phyloP scores from a whole-genome alignment of 148 eudicot species.

The Vaccinium myrtillus region DNA sequence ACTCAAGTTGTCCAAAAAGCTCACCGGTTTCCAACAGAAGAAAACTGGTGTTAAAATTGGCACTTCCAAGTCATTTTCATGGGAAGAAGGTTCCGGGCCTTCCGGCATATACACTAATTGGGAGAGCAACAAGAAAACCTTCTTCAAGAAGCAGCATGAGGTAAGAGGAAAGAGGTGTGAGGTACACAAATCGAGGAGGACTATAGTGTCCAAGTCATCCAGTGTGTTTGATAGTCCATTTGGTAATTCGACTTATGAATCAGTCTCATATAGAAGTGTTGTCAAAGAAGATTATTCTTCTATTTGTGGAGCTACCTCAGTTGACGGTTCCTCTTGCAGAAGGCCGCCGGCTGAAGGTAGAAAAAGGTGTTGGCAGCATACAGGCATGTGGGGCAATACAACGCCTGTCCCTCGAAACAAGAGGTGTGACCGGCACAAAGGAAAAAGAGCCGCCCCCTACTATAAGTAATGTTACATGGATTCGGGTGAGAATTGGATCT shows the following conservation, averaged over 20 bases:
- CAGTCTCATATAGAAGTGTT: neutral
- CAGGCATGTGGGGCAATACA: neutral
- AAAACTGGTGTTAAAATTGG: conserved; percentile 46
- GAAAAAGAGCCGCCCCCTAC: conserved; percentile 23
- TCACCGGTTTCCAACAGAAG: conserved; percentile 37
- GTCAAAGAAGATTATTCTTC: conserved; percentile 4
- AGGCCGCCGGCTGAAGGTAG: conserved; percentile 7
- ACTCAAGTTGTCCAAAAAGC: conserved; percentile 39
- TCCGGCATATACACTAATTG: no score
- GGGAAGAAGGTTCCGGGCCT: no score
- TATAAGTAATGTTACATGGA: neutral
- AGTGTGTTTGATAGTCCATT: neutral
- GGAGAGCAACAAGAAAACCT: conserved; percentile 31
- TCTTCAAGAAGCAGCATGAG: conserved; percentile 23
- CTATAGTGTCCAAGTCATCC: neutral
- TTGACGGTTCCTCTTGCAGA: conserved; percentile 19
- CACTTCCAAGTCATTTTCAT: conserved; percentile 30
- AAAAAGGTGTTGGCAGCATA: conserved; percentile 9
- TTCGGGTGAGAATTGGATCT: neutral
- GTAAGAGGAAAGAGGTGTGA: conserved; percentile 27
- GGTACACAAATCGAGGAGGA: conserved; percentile 25
- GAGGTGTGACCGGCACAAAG: conserved; percentile 26
- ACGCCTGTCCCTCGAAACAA: conserved; percentile 18
- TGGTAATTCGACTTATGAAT: neutral
- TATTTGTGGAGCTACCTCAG: conserved; percentile 9